Evolutionary conservation across 1,139 yeast genomes (phyloP).

Genomic region (Meyerozyma guilliermondii): DNA sequence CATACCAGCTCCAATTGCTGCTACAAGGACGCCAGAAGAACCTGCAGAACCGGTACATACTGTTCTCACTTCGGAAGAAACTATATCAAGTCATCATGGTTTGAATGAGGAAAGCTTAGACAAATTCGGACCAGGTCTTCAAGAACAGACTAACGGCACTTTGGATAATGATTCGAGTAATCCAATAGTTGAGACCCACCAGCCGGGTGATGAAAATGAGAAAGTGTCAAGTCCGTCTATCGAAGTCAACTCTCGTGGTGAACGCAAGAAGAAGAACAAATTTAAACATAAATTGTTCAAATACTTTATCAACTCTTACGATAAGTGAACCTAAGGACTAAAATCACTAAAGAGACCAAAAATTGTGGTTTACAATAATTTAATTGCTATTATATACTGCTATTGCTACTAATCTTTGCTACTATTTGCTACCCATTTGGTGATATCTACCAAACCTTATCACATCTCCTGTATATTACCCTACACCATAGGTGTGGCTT

Average conservation of each 20-base stretch:
- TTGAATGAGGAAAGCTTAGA: not conserved
- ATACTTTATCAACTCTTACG: slow-evolving; percentile 9
- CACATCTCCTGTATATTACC: not conserved
- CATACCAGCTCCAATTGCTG: no score
- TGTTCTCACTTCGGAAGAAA: no score
- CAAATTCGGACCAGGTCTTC: not conserved
- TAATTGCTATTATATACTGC: not conserved
- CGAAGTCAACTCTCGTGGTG: not conserved
- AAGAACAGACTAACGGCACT: not conserved
- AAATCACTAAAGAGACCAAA: no score
- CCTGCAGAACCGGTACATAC: no score
- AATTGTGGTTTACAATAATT: not conserved
- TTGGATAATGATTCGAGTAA: not conserved
- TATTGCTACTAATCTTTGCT: not conserved
- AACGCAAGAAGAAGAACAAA: slow-evolving; percentile 4
- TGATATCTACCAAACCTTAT: not conserved
- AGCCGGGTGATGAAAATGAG: not conserved
- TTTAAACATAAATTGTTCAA: slow-evolving; percentile 10
- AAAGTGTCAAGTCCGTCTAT: not conserved
- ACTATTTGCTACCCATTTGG: not conserved
- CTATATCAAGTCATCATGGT: not conserved
- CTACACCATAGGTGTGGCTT: not conserved
- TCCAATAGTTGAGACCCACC: not conserved
- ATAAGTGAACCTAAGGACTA: not conserved
- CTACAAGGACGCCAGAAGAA: no score